These are phyloP conservation scores for Tetradesmus lagerheimii DNA, from an alignment of 139 green algal genomes.

Conservation along the genomic window DNA sequence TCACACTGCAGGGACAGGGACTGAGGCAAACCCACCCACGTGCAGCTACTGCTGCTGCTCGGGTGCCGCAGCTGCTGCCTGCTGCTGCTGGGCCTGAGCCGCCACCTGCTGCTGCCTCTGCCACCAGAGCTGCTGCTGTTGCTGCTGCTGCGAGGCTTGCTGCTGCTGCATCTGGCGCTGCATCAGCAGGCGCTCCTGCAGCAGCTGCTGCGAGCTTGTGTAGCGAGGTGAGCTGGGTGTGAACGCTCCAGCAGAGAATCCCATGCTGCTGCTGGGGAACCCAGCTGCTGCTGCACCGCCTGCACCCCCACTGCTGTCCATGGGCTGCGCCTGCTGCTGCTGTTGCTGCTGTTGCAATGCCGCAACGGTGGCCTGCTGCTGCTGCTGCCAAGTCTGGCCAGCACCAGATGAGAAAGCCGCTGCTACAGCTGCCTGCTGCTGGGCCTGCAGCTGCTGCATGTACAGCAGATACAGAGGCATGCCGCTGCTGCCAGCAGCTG, in stretches of 20 bases:
- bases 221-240: neutral
- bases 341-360: neutral
- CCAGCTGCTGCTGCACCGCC: neutral
- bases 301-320: neutral
- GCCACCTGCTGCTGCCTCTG: neutral
- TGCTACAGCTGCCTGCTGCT: conserved; percentile 5
- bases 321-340: neutral
- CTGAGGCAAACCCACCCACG: neutral
- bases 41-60: conserved; percentile 2
- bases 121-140: neutral
- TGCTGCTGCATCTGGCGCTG: conserved; percentile 16
- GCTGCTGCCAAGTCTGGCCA: neutral
- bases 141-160: neutral
- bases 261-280: neutral
- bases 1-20: neutral
- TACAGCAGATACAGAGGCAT: neutral
- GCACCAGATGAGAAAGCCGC: neutral
- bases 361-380: neutral
- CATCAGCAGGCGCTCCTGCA: conserved; percentile 5
- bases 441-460: conserved; percentile 16
- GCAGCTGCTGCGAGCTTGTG: conserved; percentile 10
- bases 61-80: no score
- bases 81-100: neutral
- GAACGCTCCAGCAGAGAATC: neutral
- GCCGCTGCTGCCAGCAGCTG: neutral